phyloP scores from a whole-genome alignment of 108 stramenopile species.

The Asterionellopsis glacialis region DNA sequence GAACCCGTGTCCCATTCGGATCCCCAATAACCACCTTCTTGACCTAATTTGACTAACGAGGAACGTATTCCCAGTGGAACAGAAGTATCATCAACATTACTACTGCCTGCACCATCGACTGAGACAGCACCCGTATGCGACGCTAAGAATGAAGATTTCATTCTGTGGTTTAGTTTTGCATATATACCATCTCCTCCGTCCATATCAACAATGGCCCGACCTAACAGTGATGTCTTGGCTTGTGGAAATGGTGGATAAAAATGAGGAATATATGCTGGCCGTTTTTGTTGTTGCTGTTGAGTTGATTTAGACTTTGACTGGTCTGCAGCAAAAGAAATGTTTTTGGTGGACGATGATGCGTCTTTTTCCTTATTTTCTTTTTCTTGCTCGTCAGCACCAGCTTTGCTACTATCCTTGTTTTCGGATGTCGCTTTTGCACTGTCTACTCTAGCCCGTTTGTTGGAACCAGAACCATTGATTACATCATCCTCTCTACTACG shows the following conservation, averaged over 20 bases:
- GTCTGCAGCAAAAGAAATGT: not conserved
- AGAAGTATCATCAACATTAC: too few species aligned
- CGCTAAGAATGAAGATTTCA: not conserved
- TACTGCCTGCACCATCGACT: too few species aligned
- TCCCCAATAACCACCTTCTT: conserved; percentile 25
- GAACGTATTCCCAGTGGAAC: conserved; percentile 22
- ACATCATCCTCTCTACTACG: too few species aligned
- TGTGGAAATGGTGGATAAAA: conserved; percentile 39
- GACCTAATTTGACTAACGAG: conserved; percentile 45
- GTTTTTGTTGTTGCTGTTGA: conserved; percentile 9
- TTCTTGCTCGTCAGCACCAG: not conserved
- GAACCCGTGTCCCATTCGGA: conserved; percentile 19
- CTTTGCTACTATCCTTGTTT: not conserved
- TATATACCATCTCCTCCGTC: too few species aligned
- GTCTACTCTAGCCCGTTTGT: not conserved
- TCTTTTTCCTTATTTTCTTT: not conserved
- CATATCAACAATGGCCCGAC: not conserved
- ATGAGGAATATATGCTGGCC: conserved; percentile 29
- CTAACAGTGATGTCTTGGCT: conserved; percentile 3
- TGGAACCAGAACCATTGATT: not conserved
- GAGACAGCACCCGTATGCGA: too few species aligned
- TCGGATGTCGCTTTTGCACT: not conserved
- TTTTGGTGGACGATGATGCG: not conserved
- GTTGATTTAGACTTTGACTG: not conserved
- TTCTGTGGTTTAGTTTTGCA: not conserved